Evolutionary conservation across 1,284 basidiomycete genomes (phyloP), one percentile per base, ranked within the genome.

Genomic region (Polyporus tsugae): DNA sequence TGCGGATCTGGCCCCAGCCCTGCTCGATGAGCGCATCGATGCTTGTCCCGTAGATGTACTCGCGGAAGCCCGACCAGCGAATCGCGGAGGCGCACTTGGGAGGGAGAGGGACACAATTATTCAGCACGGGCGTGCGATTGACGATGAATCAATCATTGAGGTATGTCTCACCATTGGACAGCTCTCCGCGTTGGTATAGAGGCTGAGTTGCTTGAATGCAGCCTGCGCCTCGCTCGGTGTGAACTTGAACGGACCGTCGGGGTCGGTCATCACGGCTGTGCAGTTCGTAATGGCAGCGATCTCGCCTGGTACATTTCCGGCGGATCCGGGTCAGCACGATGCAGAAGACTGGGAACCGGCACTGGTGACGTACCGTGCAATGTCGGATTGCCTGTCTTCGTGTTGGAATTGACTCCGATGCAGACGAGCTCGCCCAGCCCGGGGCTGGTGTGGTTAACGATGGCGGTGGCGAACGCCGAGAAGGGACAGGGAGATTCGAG

Each of bases 171-270:
- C 70, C 70, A 72, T 72, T 15, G 70, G 68, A 33, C 70, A 72
- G 49, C 70, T 72, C 68, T 72, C 70, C 4, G 70, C 70, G 60
- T 72, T 72, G 41, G 70, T 72, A 39, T 72, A 72, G 25, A 72
- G 64, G 44, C 68, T 72, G 11, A 72, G 64, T 38, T 64, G 64
- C 17, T 66, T 39, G 46, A 72, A 72, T 11, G 70, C 70, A 5
- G 68, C 66, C 22, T 64, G 44, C 2, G 64, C 66, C 55, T 64
- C 44, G 44, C 6, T 57, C 33, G 68, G 42, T 0, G 68, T 68
- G 58, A 68, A 65, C n/a, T 64, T 69, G 66, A 66, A 68, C 35
- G 68, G 64, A n/a, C 71, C 71, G 6, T 44, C 6, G 6, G 71
- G 71, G 59, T 70, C 68, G 2, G 71, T 70, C 62, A 72, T 53